Conservation (phyloP, 2,329 filamentous ascomycete genomes). For the Mycogone perniciosa region DNA sequence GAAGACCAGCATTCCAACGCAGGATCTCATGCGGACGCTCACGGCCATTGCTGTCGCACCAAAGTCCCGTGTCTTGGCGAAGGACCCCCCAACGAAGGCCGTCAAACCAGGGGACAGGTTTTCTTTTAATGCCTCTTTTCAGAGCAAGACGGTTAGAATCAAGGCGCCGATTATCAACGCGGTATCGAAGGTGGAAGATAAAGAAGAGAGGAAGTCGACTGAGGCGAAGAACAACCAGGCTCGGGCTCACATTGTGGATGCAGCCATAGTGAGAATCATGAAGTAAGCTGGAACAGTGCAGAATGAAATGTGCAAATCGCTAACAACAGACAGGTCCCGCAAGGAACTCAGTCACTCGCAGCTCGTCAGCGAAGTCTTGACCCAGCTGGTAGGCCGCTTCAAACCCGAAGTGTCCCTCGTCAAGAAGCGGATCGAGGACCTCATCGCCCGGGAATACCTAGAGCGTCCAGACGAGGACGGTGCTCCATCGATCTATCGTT, state of each 20-base stretch:
- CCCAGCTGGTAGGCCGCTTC: conserved; percentile 63
- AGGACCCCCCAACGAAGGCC: conserved; percentile 72
- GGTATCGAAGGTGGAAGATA: conserved; percentile 77
- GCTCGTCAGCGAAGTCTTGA: conserved; percentile 64
- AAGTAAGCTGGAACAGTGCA: conserved; percentile 56
- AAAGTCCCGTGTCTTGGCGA: conserved; percentile 74
- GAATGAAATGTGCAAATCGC: conserved; percentile 3
- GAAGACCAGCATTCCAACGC: conserved; percentile 67
- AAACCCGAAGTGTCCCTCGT: conserved; percentile 70
- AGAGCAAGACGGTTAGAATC: conserved; percentile 77
- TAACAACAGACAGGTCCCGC: conserved; percentile 52
- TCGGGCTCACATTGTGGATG: conserved; percentile 65
- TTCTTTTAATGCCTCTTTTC: conserved; percentile 73
- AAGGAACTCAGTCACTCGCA: conserved; percentile 65
- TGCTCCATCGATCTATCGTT: conserved; percentile 60
- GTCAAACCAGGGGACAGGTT: conserved; percentile 74
- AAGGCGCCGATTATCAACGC: conserved; percentile 81
- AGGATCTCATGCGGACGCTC: conserved; percentile 70
- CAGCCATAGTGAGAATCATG: conserved; percentile 76
- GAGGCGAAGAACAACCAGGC: conserved; percentile 71
- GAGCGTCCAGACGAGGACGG: conserved; percentile 62
- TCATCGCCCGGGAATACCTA: conserved; percentile 72
- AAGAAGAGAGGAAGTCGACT: conserved; percentile 61
- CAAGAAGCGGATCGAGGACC: conserved; percentile 73
- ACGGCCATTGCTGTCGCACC: conserved; percentile 77